These are phyloP conservation scores for Danielia oregonensis DNA, from an alignment of 805 yeast species.

Conservation along the genomic window DNA sequence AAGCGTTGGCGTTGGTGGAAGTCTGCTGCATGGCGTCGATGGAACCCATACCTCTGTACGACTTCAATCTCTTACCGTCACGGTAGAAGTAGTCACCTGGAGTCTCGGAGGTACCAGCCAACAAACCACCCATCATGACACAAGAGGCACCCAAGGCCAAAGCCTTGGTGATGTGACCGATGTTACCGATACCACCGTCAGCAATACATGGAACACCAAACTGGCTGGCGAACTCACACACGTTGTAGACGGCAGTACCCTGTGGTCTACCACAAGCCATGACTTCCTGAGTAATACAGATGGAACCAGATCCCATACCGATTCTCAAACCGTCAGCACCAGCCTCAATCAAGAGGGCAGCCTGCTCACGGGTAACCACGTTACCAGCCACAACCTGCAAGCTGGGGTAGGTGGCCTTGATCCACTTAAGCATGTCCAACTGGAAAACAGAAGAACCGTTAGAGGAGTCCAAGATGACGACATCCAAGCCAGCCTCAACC, in stretches of 20 bases:
- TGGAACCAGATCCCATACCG: conserved; percentile 99
- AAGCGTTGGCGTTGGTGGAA: conserved; percentile 85
- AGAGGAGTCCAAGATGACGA: conserved; percentile 91
- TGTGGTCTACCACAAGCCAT: conserved; percentile 99
- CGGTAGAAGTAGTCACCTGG: conserved; percentile 98
- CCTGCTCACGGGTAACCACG: conserved; percentile 98
- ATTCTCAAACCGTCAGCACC: conserved; percentile 98
- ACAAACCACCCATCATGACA: conserved; percentile 99
- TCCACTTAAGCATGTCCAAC: conserved; percentile 88
- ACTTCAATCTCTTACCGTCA: conserved; percentile 95
- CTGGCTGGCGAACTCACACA: conserved; percentile 86
- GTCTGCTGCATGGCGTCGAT: conserved; percentile 98
- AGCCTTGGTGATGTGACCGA: conserved; percentile 98
- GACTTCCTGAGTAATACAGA: conserved; percentile 98
- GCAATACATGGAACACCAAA: conserved; percentile 99
- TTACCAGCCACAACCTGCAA: conserved; percentile 95
- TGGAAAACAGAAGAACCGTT: conserved; percentile 98
- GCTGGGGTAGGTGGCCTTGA: conserved; percentile 73
- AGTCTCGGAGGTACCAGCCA: conserved; percentile 97
- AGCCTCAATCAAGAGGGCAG: conserved; percentile 80
- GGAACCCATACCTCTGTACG: conserved; percentile 99
- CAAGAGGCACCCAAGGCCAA: conserved; percentile 93
- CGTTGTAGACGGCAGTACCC: conserved; percentile 97
- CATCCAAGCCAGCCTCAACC: conserved; percentile 96
- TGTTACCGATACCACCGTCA: conserved; percentile 98